Conservation (phyloP, 2,329 filamentous ascomycete species). For the Phyllosticta ampelicida region DNA sequence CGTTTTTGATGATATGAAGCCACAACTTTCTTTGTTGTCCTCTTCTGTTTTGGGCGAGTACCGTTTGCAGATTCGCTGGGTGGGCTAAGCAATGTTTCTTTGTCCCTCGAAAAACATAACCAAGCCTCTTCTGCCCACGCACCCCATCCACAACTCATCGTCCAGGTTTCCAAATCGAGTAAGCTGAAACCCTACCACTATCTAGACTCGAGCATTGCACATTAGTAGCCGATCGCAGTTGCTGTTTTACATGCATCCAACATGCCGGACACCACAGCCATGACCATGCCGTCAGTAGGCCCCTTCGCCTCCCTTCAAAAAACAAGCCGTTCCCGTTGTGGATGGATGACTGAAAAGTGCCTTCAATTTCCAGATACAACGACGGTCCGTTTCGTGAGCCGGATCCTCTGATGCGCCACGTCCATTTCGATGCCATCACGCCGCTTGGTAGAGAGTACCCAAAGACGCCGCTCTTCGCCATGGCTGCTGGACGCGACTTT, state of each 20-base stretch:
- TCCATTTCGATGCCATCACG: neutral
- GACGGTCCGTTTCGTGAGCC: neutral
- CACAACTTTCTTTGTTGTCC: no score
- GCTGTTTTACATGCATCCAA: neutral
- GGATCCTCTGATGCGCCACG: neutral
- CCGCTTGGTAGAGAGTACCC: neutral
- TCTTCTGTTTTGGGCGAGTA: no score
- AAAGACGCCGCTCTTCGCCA: neutral
- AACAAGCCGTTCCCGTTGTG: neutral
- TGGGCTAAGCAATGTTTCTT: neutral
- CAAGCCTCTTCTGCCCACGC: neutral
- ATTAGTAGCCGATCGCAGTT: neutral
- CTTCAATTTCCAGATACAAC: neutral
- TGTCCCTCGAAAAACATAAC: neutral
- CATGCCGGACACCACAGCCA: neutral
- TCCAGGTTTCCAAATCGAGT: neutral
- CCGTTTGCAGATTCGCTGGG: neutral
- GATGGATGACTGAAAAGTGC: neutral
- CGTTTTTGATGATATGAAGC: no score
- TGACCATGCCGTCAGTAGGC: neutral
- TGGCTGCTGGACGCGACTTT: neutral
- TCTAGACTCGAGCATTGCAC: neutral
- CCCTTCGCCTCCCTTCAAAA: neutral
- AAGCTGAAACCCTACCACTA: conserved; percentile 10
- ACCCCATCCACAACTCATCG: neutral